These are phyloP conservation scores for Bruguiera hainesii DNA, from an alignment of 441 rosid genomes.

Conservation along the genomic window DNA sequence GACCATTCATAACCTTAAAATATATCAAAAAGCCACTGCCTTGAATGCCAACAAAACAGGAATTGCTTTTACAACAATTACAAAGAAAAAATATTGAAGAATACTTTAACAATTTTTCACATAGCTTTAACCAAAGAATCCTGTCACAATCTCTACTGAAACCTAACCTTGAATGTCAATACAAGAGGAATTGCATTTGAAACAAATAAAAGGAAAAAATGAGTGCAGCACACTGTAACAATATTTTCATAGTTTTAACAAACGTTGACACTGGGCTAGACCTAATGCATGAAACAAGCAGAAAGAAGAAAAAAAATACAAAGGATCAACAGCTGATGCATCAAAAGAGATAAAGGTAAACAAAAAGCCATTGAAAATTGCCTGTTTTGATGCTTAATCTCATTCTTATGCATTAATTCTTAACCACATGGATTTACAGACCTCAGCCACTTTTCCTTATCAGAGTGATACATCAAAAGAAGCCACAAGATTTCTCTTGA, in stretches of 20 bases:
- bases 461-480: background rate
- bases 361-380: too few relatives aligned
- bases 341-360: too few relatives aligned
- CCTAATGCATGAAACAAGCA: background rate
- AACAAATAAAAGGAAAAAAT: background rate
- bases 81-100: too few relatives aligned
- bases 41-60: too few relatives aligned
- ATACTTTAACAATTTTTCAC: background rate
- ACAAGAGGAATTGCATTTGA: background rate
- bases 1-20: constrained; percentile 1
- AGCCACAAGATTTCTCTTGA: background rate
- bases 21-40: background rate
- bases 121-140: background rate
- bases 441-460: background rate
- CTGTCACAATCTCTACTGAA: background rate
- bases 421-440: background rate
- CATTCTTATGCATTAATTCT: too few relatives aligned
- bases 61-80: too few relatives aligned
- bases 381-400: too few relatives aligned
- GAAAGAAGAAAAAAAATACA: background rate
- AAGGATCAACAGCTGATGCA: too few relatives aligned
- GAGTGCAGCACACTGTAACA: too few relatives aligned
- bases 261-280: background rate
- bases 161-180: background rate
- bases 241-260: too few relatives aligned